phyloP scores from a whole-genome alignment of 768 basidiomycete species.

The Hortiboletus flavorubellus region DNA sequence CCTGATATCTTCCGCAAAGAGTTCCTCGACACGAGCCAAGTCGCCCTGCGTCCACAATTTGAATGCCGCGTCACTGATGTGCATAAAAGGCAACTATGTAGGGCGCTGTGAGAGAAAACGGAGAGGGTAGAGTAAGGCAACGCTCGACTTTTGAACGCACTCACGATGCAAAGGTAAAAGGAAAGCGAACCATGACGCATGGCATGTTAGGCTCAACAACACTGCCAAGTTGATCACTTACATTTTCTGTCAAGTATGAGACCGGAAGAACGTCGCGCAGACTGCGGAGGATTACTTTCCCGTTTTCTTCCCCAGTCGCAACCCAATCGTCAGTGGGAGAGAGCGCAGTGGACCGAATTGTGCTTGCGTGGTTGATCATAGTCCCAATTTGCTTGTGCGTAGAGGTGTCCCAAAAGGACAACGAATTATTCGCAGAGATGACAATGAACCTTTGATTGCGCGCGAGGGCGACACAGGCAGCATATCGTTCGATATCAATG shows the following conservation, averaged over 20 bases:
- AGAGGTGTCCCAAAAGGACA: constrained; percentile 3
- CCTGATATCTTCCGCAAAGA: not conserved
- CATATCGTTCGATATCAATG: not conserved
- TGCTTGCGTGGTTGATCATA: not conserved
- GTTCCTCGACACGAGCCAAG: not conserved
- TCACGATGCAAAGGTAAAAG: not conserved
- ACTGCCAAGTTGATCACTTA: not conserved
- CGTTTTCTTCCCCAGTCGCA: not conserved
- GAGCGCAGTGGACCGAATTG: not conserved
- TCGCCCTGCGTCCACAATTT: not conserved
- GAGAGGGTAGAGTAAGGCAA: not conserved
- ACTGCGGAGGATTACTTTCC: not conserved
- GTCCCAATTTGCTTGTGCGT: not conserved
- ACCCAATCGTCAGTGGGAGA: not conserved
- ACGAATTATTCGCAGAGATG: not conserved
- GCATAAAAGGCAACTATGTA: not conserved
- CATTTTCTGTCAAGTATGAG: not conserved
- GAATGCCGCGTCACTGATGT: not conserved
- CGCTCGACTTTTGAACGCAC: not conserved
- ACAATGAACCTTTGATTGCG: not conserved
- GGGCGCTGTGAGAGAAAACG: not conserved
- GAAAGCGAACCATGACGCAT: no score
- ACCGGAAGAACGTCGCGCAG: not conserved
- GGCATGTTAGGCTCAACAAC: not conserved
- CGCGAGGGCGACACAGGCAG: not conserved